Evolutionary conservation across 495 filamentous ascomycete species (phyloP).

Genomic region (Trichoderma virens): DNA sequence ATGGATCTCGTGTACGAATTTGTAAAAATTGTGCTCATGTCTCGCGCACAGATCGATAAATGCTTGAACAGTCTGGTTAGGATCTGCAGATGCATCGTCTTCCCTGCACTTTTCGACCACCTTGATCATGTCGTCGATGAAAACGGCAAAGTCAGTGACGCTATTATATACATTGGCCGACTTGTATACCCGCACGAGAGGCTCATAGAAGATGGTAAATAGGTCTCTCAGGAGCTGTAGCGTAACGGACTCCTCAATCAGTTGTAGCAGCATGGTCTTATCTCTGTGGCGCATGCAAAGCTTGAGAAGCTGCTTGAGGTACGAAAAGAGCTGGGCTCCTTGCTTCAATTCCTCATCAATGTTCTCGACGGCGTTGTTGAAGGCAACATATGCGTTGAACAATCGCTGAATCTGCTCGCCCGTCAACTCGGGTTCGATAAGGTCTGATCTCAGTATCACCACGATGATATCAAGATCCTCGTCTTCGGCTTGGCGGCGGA

Average conservation of each 20-base stretch:
- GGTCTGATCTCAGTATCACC: slow-evolving; percentile 67
- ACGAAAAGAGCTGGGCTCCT: slow-evolving; percentile 83
- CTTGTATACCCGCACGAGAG: slow-evolving; percentile 92
- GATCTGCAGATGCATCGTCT: slow-evolving; percentile 87
- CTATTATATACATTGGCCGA: slow-evolving; percentile 96
- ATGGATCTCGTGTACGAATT: slow-evolving; percentile 97
- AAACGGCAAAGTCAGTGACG: slow-evolving; percentile 90
- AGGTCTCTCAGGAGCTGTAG: slow-evolving; percentile 90
- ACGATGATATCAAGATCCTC: slow-evolving; percentile 81
- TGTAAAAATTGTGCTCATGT: slow-evolving; percentile 96
- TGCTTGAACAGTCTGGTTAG: slow-evolving; percentile 96
- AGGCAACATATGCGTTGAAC: slow-evolving; percentile 94
- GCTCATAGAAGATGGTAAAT: slow-evolving; percentile 98
- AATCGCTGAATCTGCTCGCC: slow-evolving; percentile 70
- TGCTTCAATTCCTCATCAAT: slow-evolving; percentile 80
- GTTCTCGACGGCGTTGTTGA: slow-evolving; percentile 89
- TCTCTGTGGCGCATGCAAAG: slow-evolving; percentile 85
- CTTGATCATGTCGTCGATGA: slow-evolving; percentile 83
- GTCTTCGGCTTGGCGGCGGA: slow-evolving; percentile 59
- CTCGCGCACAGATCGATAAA: slow-evolving; percentile 96
- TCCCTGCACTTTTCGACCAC: slow-evolving; percentile 84
- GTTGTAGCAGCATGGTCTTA: slow-evolving; percentile 92
- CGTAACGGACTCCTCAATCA: slow-evolving; percentile 92
- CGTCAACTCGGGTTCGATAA: slow-evolving; percentile 59
- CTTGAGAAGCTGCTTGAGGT: slow-evolving; percentile 92